These are phyloP conservation scores for Grigorovia transvaalensis DNA, from an alignment of 805 yeast genomes.

Conservation along the genomic window DNA sequence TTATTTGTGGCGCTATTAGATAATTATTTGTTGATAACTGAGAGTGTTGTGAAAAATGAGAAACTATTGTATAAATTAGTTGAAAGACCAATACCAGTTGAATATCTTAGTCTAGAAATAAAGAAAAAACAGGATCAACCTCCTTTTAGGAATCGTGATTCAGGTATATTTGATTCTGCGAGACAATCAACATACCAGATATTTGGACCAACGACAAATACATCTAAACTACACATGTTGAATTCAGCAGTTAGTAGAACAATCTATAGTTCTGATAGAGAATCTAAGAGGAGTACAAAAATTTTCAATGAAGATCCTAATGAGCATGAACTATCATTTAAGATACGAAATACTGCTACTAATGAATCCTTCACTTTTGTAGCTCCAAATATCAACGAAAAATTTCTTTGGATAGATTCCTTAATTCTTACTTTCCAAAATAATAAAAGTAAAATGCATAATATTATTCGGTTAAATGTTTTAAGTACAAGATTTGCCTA, in stretches of 20 bases:
- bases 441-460: conserved; percentile 31
- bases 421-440: conserved; percentile 41
- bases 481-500: conserved; percentile 57
- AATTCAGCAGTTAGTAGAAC: conserved; percentile 17
- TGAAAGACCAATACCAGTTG: conserved; percentile 54
- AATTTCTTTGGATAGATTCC: conserved; percentile 47
- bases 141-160: conserved; percentile 4
- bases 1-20: conserved; percentile 53
- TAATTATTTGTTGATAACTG: conserved; percentile 58
- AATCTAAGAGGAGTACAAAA: conserved; percentile 4
- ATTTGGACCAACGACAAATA: conserved; percentile 11
- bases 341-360: conserved; percentile 49
- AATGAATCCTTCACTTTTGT: conserved; percentile 43
- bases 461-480: conserved; percentile 44
- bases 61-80: conserved; percentile 32
- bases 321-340: conserved; percentile 30
- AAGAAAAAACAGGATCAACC: conserved; percentile 16
- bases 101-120: conserved; percentile 45
- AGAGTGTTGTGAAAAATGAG: conserved; percentile 36
- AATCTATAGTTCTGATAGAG: conserved; percentile 5
- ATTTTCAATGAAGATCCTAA: conserved; percentile 11
- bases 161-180: conserved; percentile 6
- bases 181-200: not conserved
- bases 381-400: conserved; percentile 38
- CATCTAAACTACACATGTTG: conserved; percentile 15